These are phyloP conservation scores for Cinchona pubescens DNA, from an alignment of 257 asterid genomes.

Conservation along the genomic window DNA sequence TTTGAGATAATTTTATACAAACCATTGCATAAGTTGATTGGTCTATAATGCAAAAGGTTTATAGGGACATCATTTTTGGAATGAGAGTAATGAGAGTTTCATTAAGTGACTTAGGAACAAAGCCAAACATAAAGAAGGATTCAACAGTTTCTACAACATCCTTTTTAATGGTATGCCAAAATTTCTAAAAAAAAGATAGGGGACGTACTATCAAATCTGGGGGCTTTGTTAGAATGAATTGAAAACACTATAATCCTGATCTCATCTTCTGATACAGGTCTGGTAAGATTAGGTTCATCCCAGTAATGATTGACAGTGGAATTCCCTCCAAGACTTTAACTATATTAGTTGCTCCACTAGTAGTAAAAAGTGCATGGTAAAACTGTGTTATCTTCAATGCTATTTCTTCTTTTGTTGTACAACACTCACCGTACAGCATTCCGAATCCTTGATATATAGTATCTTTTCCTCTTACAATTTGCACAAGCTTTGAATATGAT, in stretches of 20 bases:
- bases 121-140: not conserved
- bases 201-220: not conserved
- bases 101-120: not conserved
- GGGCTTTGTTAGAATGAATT: not conserved
- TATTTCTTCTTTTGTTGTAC: too few relatives aligned
- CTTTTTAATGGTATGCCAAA: not conserved
- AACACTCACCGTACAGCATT: too few relatives aligned
- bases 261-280: not conserved
- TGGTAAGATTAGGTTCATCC: not conserved
- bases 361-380: too few relatives aligned
- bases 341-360: too few relatives aligned
- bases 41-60: not conserved
- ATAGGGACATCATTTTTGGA: not conserved
- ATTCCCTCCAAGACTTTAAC: too few relatives aligned
- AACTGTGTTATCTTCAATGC: too few relatives aligned
- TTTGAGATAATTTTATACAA: not conserved
- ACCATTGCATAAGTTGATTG: not conserved
- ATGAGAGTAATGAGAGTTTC: not conserved
- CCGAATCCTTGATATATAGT: too few relatives aligned
- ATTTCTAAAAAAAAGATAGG: not conserved
- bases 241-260: not conserved
- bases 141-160: not conserved
- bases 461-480: not conserved
- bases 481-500: not conserved
- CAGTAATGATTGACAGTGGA: too few relatives aligned